Evolutionary conservation across 1,139 yeast species (phyloP).

Genomic region (Kodamaea suecica): DNA sequence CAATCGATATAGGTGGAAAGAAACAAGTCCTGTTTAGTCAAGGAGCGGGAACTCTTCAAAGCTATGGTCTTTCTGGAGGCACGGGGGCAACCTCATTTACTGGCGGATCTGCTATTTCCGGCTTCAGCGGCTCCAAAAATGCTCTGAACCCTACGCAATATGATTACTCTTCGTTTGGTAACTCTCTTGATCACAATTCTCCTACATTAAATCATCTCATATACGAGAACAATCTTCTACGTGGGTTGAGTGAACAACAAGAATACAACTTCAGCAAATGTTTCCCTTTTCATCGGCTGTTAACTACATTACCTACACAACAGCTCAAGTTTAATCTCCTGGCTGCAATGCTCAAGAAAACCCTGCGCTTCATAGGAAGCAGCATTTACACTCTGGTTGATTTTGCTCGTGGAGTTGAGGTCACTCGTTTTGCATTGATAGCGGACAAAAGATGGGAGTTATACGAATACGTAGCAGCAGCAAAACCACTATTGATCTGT

Average conservation of each 20-base stretch:
- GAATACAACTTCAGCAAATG: slow-evolving; percentile 73
- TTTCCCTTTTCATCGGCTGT: slow-evolving; percentile 77
- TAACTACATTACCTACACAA: slow-evolving; percentile 63
- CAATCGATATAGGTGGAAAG: slow-evolving; percentile 11
- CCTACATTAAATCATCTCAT: slow-evolving; percentile 1
- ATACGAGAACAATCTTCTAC: slow-evolving; percentile 23
- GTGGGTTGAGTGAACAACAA: slow-evolving; percentile 39
- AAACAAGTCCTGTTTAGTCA: slow-evolving; percentile 6
- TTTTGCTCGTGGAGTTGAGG: slow-evolving; percentile 38
- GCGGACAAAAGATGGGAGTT: slow-evolving; percentile 73
- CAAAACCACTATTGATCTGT: slow-evolving; percentile 57
- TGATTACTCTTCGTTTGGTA: no score
- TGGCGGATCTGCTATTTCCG: not conserved
- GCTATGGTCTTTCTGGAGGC: not conserved
- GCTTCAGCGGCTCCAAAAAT: not conserved
- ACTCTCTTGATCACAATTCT: slow-evolving; percentile 2
- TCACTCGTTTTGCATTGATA: slow-evolving; percentile 60
- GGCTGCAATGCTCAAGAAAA: slow-evolving; percentile 37
- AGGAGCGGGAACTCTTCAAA: not conserved
- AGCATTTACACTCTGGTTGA: slow-evolving; percentile 52
- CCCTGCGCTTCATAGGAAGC: slow-evolving; percentile 49
- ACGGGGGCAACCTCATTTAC: not conserved
- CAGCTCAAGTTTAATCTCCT: slow-evolving; percentile 45
- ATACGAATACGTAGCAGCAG: slow-evolving; percentile 40
- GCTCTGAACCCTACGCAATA: not conserved